These are phyloP conservation scores for Ilyonectria destructans DNA, from an alignment of 2,329 filamentous ascomycete genomes.

Conservation along the genomic window DNA sequence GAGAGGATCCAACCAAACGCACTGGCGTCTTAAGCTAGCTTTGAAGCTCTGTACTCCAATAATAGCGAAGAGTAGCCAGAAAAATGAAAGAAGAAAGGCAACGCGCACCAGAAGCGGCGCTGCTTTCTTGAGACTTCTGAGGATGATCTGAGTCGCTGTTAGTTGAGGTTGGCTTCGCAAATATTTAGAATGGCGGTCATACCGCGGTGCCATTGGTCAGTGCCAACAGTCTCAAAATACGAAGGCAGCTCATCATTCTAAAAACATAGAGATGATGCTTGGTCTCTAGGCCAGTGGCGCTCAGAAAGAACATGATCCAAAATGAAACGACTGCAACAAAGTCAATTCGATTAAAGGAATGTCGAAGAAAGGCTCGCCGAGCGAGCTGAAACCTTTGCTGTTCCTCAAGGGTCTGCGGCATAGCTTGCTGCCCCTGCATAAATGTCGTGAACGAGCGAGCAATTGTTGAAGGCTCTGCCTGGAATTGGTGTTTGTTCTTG, in stretches of 20 bases:
- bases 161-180: slow-evolving; percentile 18
- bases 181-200: slow-evolving; percentile 55
- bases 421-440: slow-evolving; percentile 73
- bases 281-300: slow-evolving; percentile 79
- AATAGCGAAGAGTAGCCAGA: slow-evolving; percentile 98
- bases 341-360: slow-evolving; percentile 96
- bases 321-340: slow-evolving; percentile 96
- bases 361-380: slow-evolving; percentile 90
- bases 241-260: slow-evolving; percentile 95
- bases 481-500: slow-evolving; percentile 65
- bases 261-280: slow-evolving; percentile 87
- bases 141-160: slow-evolving; percentile 77
- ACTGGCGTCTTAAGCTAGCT: slow-evolving; percentile 83
- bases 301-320: slow-evolving; percentile 90
- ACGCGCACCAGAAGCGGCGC: slow-evolving; percentile 93
- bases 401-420: slow-evolving; percentile 77
- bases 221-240: slow-evolving; percentile 91
- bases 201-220: slow-evolving; percentile 95
- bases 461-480: slow-evolving; percentile 75
- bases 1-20: slow-evolving; percentile 81
- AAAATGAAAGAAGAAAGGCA: slow-evolving; percentile 94
- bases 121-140: slow-evolving; percentile 95
- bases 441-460: slow-evolving; percentile 86
- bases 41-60: slow-evolving; percentile 98
- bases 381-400: slow-evolving; percentile 90